Conservation (phyloP, 768 basidiomycete genomes). For the Pleurotus salmoneostramineus region DNA sequence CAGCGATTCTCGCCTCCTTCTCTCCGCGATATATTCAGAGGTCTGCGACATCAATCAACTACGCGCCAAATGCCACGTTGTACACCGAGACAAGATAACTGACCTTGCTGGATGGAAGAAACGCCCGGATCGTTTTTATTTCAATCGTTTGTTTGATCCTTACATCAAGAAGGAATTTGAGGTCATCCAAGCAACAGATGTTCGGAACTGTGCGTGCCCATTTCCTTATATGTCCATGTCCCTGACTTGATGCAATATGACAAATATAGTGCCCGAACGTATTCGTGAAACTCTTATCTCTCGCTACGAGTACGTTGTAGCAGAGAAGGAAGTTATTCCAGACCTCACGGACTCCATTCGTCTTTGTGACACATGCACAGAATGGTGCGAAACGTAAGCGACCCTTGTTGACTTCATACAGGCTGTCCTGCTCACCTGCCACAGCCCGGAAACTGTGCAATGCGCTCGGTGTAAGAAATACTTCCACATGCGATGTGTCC, state of each 20-base stretch:
- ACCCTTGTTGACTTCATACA: slow-evolving; percentile 9
- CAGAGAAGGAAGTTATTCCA: slow-evolving; percentile 89
- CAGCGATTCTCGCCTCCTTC: slow-evolving; percentile 85
- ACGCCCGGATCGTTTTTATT: slow-evolving; percentile 93
- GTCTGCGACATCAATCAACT: slow-evolving; percentile 93
- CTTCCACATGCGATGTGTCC: slow-evolving; percentile 94
- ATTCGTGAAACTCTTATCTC: slow-evolving; percentile 73
- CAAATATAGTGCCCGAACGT: slow-evolving; percentile 65
- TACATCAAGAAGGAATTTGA: slow-evolving; percentile 99
- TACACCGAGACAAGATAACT: slow-evolving; percentile 92
- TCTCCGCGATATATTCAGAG: slow-evolving; percentile 96
- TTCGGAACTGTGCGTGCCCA: slow-evolving; percentile 76
- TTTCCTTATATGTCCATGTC: slow-evolving; percentile 6
- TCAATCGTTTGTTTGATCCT: slow-evolving; percentile 91
- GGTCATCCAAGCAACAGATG: slow-evolving; percentile 80
- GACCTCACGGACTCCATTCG: slow-evolving; percentile 87
- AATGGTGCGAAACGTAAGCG: slow-evolving; percentile 87
- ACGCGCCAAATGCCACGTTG: slow-evolving; percentile 89
- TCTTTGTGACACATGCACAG: slow-evolving; percentile 78
- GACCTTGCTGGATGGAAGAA: slow-evolving; percentile 94
- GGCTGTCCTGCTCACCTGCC: slow-evolving; percentile 15
- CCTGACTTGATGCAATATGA: slow-evolving; percentile 1
- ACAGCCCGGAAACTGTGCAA: slow-evolving; percentile 77
- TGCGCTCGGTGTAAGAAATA: slow-evolving; percentile 90
- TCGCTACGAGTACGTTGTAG: slow-evolving; percentile 93